Evolutionary conservation across 106 monocot genomes (phyloP), one percentile per base, ranked within the genome.

Genomic region (Allium fistulosum): DNA sequence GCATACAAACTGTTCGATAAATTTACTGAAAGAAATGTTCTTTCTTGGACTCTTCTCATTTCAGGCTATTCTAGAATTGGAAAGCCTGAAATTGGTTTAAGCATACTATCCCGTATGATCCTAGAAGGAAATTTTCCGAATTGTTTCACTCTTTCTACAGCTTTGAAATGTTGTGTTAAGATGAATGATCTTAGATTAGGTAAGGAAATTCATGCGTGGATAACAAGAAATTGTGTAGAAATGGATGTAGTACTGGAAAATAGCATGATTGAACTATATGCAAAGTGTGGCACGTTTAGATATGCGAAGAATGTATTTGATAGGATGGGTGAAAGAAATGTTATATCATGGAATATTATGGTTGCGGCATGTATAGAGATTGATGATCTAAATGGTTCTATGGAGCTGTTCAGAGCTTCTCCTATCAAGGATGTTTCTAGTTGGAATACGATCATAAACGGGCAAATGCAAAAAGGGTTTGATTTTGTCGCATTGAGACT

Each of bases 381-480:
- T 27, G 81, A 87, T 3, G 84, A 94, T 74, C 51, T 51, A 11
- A 11, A 56, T 66, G 78, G 80, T 15, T 70, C 94, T 16, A 53
- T 90, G 63, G 76, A 84, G 26, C 58, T 94, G 57, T 90, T 94
- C 46, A 68, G 49, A 46, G 65, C 13, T 15, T 80, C 80, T 10
- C 78, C 90, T 1, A 53, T 37, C 63, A 60, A 63, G 11, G 84
- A 90, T 65, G 76, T 82, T 70, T 80, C 85, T 28, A 87, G 80
- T 65, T 94, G 94, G 94, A 94, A 94, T 48, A 90, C 86, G 0
- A 69, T 94, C 58, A 82, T 94, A 48, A 82, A 53, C n/a, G 90
- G 89, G 53, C 80, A 65, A 48, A 84, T 87, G 74, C 75, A 68
- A 60, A 72, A 65, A 58, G 87, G 84, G 12, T 68, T 14, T 68